phyloP scores from a whole-genome alignment of 164 flowering plant genomes.

The Vitis labrusca region DNA sequence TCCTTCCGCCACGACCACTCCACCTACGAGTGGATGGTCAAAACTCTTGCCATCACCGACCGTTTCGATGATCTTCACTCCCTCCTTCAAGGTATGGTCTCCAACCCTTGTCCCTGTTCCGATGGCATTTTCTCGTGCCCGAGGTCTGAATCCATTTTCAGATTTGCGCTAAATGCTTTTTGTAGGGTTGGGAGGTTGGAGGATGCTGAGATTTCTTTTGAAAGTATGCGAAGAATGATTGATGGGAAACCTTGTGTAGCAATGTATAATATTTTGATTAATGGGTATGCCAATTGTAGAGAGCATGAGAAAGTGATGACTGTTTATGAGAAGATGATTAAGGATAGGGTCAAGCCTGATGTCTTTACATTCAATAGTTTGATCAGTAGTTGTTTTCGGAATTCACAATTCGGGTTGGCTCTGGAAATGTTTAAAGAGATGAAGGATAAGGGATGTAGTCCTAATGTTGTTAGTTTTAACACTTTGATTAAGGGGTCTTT shows the following conservation, averaged over 20 bases:
- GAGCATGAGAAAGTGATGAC: slow-evolving; percentile 46
- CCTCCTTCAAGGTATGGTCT: slow-evolving; percentile 45
- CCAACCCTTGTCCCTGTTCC: slow-evolving; percentile 84
- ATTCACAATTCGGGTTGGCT: slow-evolving; percentile 48
- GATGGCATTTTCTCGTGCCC: slow-evolving; percentile 85
- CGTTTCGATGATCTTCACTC: slow-evolving; percentile 28
- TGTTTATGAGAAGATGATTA: slow-evolving; percentile 53
- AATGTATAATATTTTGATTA: slow-evolving; percentile 63
- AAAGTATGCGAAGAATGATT: slow-evolving; percentile 54
- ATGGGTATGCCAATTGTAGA: slow-evolving; percentile 35
- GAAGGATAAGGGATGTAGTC: slow-evolving; percentile 63
- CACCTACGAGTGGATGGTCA: slow-evolving; percentile 4
- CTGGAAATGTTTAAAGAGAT: slow-evolving; percentile 78
- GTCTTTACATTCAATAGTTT: slow-evolving; percentile 71
- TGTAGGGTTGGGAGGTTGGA: slow-evolving; percentile 56
- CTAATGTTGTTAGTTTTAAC: slow-evolving; percentile 88
- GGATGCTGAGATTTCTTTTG: slow-evolving; percentile 61
- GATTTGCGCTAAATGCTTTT: slow-evolving; percentile 50
- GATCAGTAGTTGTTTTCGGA: slow-evolving; percentile 63
- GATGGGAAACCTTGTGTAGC: slow-evolving; percentile 68
- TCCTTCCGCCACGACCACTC: slow-evolving; percentile 4
- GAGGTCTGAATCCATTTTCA: slow-evolving; percentile 54
- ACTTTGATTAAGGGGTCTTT: slow-evolving; percentile 78
- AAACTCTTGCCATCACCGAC: neutral
- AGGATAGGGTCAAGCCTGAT: slow-evolving; percentile 78